Evolutionary conservation across 1,284 basidiomycete genomes (phyloP).

Genomic region (Coriolopsis trogii): DNA sequence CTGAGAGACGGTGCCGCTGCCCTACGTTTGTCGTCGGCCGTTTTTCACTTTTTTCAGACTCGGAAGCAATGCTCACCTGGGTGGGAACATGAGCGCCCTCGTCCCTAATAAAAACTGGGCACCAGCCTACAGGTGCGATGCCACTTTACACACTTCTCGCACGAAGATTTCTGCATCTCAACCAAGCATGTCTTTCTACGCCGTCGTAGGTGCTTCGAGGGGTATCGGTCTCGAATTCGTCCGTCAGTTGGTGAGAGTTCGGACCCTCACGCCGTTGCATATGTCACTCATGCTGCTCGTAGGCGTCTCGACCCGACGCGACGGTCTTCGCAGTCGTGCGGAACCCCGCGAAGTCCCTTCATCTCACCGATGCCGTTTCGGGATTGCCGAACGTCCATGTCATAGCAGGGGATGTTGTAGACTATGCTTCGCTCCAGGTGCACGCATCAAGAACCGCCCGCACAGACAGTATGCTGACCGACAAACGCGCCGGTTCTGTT

Average conservation of each 20-base stretch:
- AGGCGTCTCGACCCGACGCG: not conserved
- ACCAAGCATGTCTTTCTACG: constrained; percentile 25
- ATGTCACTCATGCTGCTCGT: not conserved
- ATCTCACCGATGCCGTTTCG: constrained; percentile 22
- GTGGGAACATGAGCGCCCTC: too few relatives aligned
- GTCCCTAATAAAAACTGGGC: too few relatives aligned
- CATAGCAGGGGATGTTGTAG: constrained; percentile 29
- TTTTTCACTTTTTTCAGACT: too few relatives aligned
- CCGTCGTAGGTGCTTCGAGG: constrained; percentile 27
- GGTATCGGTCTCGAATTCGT: constrained; percentile 27
- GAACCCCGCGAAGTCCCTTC: constrained; percentile 21
- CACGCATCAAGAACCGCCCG: not conserved
- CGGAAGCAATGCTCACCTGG: too few relatives aligned
- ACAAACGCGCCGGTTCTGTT: too few relatives aligned
- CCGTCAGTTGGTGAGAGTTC: constrained; percentile 15
- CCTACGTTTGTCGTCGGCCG: too few relatives aligned
- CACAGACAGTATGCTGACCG: not conserved
- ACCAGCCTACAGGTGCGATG: too few relatives aligned
- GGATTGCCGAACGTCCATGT: constrained; percentile 28
- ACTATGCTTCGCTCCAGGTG: constrained; percentile 27
- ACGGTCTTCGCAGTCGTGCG: constrained; percentile 28
- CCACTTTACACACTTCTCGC: too few relatives aligned
- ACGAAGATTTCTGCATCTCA: too few relatives aligned
- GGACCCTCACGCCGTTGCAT: too few relatives aligned
- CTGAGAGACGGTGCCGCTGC: too few relatives aligned